These are phyloP conservation scores for Venturia oleaginea DNA, from an alignment of 2,329 filamentous ascomycete species.

Conservation along the genomic window DNA sequence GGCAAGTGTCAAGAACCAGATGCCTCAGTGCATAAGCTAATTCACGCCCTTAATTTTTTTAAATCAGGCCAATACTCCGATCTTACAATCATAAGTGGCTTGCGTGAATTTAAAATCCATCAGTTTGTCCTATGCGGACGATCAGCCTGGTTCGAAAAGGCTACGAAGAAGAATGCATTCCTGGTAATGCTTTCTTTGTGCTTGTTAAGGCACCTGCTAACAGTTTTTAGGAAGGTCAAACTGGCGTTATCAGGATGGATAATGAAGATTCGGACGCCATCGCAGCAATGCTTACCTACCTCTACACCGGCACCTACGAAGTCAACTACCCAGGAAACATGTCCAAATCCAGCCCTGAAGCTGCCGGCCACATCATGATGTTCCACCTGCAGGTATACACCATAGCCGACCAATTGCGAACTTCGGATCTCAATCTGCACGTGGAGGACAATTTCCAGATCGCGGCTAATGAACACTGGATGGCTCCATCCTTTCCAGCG, in stretches of 20 bases:
- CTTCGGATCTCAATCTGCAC: not conserved
- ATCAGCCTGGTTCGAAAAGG: conserved; percentile 1
- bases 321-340: not conserved
- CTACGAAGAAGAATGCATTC: not conserved
- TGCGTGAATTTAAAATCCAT: not conserved
- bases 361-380: not conserved
- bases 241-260: not conserved
- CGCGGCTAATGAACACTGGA: not conserved
- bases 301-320: not conserved
- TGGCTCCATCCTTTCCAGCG: not conserved
- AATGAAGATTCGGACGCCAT: not conserved
- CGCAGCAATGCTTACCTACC: not conserved
- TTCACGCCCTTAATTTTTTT: too few species aligned
- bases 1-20: not conserved
- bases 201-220: too few species aligned
- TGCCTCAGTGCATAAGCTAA: not conserved
- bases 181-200: not conserved
- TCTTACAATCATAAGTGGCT: not conserved
- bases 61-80: conserved; percentile 2
- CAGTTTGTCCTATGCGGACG: not conserved
- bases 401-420: not conserved
- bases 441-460: not conserved
- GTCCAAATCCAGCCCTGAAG: not conserved
- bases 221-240: not conserved
- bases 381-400: not conserved